These are phyloP conservation scores for Solanum hybrid DNA, from an alignment of 305 asterid species.

Conservation along the genomic window DNA sequence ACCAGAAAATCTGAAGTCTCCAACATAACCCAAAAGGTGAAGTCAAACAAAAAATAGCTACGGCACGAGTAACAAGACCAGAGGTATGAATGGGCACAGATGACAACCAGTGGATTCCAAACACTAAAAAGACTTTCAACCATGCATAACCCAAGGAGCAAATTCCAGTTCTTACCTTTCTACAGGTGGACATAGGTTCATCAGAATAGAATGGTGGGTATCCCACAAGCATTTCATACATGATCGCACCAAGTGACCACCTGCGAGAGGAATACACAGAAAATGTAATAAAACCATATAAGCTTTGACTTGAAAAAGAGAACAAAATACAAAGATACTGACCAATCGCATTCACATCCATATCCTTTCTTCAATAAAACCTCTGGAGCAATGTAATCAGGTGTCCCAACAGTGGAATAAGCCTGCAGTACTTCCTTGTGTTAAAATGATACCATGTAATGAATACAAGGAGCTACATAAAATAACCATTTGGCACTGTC, in stretches of 20 bases:
- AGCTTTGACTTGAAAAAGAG: slow-evolving; percentile 9
- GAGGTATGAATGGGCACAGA: background rate
- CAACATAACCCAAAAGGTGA: background rate
- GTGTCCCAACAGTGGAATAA: slow-evolving; percentile 91
- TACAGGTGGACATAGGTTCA: slow-evolving; percentile 93
- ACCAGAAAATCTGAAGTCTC: background rate
- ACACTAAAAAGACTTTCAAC: background rate
- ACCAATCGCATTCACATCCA: slow-evolving; percentile 97
- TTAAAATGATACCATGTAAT: background rate
- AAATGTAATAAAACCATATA: slow-evolving; percentile 6
- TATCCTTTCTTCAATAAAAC: slow-evolving; percentile 85
- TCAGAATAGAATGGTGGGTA: slow-evolving; percentile 95
- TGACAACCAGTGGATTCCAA: background rate
- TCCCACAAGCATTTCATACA: slow-evolving; percentile 95
- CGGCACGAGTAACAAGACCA: background rate
- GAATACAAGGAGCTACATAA: slow-evolving; percentile 3
- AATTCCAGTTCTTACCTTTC: slow-evolving; percentile 47
- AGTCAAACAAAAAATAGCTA: background rate
- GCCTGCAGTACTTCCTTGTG: slow-evolving; percentile 40
- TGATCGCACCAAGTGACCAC: slow-evolving; percentile 98
- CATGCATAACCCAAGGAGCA: background rate
- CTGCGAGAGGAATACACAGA: slow-evolving; percentile 23
- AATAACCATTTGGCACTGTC: background rate
- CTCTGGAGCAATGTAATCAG: slow-evolving; percentile 94
- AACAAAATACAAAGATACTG: slow-evolving; percentile 13